Percentiles rank a stretch among this genome's conserved stretches.
phyloP scores from a whole-genome alignment of 495 filamentous ascomycete genomes.

The Daldinia grandis region DNA sequence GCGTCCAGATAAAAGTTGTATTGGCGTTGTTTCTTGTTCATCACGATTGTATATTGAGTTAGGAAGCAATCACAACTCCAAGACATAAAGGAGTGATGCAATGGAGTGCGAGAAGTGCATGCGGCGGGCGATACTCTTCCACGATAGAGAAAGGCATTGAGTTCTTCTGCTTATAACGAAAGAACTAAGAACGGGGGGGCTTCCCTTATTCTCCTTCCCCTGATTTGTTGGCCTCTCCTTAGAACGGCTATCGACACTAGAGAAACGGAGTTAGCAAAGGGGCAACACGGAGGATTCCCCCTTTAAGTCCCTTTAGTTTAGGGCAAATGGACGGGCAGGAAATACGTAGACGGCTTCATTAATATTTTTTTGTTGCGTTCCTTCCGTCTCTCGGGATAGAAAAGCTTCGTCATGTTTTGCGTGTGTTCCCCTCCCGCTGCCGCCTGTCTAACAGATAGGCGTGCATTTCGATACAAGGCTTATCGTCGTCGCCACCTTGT shows the following conservation, averaged over 20 bases:
- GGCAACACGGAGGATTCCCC: constrained; percentile 23
- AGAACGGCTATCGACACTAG: constrained; percentile 5
- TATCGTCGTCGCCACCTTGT: neutral
- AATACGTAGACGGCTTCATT: constrained; percentile 14
- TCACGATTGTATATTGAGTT: constrained; percentile 3
- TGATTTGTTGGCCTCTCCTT: constrained; percentile 1
- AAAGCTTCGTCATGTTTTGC: constrained; percentile 2
- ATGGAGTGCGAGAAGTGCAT: neutral
- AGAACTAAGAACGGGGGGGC: neutral
- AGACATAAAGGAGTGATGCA: neutral
- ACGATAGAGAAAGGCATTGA: neutral
- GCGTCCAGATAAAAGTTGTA: neutral
- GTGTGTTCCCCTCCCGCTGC: neutral
- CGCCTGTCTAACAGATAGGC: neutral
- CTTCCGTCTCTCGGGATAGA: constrained; percentile 8
- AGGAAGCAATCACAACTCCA: neutral
- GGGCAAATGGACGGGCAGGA: constrained; percentile 13
- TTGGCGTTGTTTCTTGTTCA: constrained; percentile 1
- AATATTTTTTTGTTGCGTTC: neutral
- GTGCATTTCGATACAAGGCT: constrained; percentile 1
- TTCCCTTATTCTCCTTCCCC: neutral
- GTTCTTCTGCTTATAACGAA: neutral
- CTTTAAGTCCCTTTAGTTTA: too few relatives aligned
- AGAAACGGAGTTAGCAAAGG: constrained; percentile 19
- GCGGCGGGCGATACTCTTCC: neutral